Conservation (phyloP, 345 rosid species). For the Gossypium anomalum region DNA sequence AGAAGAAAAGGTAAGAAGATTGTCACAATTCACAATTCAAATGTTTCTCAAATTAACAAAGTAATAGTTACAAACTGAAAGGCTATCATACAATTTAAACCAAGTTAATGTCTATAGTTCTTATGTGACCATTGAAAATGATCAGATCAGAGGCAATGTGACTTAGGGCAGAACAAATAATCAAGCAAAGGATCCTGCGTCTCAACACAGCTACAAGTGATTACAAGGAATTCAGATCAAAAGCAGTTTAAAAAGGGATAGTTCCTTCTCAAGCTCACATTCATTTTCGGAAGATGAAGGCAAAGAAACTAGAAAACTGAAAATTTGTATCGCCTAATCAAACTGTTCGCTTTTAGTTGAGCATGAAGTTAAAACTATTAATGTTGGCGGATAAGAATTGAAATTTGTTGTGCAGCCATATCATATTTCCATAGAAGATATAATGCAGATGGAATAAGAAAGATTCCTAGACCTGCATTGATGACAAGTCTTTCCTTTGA, state of each 20-base stretch:
- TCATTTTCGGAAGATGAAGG: background rate
- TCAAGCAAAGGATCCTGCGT: background rate
- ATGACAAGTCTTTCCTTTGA: constrained; percentile 85
- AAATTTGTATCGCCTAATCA: background rate
- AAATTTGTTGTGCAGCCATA: background rate
- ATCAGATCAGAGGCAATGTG: background rate
- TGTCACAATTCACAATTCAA: background rate
- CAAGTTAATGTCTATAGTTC: background rate
- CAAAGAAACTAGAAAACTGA: background rate
- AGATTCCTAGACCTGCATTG: constrained; percentile 69
- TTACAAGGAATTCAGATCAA: background rate
- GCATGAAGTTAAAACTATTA: background rate
- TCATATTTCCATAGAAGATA: background rate
- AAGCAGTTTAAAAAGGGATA: background rate
- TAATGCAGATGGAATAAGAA: constrained; percentile 1
- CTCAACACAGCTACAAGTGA: background rate
- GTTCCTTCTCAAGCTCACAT: background rate
- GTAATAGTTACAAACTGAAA: background rate
- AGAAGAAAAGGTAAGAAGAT: background rate
- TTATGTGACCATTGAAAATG: background rate
- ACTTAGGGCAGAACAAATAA: background rate
- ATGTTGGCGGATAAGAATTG: background rate
- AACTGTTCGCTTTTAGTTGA: background rate
- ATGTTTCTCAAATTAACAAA: background rate
- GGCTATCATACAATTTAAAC: background rate